Evolutionary conservation across 179 eudicot genomes (phyloP).

Genomic region (Nepenthes alata): DNA sequence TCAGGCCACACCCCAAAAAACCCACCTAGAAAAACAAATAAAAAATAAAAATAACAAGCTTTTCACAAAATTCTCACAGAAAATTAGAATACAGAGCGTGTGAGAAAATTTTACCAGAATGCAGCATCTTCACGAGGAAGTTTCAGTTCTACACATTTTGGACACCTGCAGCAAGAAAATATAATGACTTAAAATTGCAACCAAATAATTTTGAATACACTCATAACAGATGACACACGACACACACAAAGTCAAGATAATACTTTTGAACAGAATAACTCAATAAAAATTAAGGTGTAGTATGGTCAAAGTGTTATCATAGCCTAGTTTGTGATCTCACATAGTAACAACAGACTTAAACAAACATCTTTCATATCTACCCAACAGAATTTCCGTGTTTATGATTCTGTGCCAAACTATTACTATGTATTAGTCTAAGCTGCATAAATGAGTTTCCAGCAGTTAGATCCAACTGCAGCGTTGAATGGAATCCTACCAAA

Average conservation of each 20-base stretch:
- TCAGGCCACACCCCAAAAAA: not conserved
- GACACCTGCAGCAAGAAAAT: constrained; percentile 53
- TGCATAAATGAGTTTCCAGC: no score
- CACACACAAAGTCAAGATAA: not conserved
- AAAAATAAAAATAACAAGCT: not conserved
- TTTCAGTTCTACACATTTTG: constrained; percentile 82
- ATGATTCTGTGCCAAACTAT: no score
- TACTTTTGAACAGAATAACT: not conserved
- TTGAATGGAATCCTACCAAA: no score
- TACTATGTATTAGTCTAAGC: no score
- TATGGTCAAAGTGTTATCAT: no score
- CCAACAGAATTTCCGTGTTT: no score
- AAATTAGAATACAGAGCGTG: not conserved
- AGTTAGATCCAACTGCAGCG: no score
- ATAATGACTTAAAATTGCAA: not conserved
- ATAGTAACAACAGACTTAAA: no score
- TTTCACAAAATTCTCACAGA: not conserved
- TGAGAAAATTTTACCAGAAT: constrained; percentile 49
- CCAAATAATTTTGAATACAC: not conserved
- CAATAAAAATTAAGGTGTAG: not conserved
- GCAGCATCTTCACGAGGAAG: constrained; percentile 86
- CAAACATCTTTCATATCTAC: no score
- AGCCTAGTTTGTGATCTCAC: no score
- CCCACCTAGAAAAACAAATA: not conserved
- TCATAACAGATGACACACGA: not conserved